Evolutionary conservation across 2,329 filamentous ascomycete species (phyloP), one percentile per base, ranked within the genome.

Genomic region (Achaetomium macrosporum): DNA sequence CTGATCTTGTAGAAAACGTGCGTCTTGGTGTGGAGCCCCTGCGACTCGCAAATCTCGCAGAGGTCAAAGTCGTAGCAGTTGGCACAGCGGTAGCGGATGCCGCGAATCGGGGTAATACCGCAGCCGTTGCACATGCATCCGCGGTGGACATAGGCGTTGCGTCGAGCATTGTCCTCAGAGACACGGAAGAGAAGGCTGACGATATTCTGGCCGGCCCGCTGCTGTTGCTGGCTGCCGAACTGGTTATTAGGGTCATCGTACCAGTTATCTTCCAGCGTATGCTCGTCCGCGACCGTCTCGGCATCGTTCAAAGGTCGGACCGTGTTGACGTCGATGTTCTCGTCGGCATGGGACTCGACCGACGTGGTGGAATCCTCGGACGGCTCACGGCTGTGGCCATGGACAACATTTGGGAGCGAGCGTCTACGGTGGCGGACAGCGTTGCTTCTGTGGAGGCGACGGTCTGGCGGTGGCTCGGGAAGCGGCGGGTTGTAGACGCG

Each of bases 1-100:
- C 85, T 85, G 65, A 99, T 88, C 69, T 97, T 97, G 77, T 95
- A 95, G 71, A 99, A 97, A 42, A 97, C 82, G 69, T 99, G 93
- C 1, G 90, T 96, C 68, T 92, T 95, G 64, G 81, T 83, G 66
- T 96, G 92, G 2, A 85, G 71, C 19, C 82, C 81, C 61, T 84
- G 82, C 5, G 88, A 82, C 71, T 99, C 92, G 71, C 93, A 99
- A 8, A 85, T 85, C 66, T 96, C 90, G 73, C 93, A 99, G 2
- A 99, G 81, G 66, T 99, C 93, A 66, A 90, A 97, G 69, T 99
- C 92, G 59, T 88, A 83, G 67, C 93, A 99, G 71, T 99, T 97
- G 62, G 90, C 85, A 70, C 93, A 99, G 55, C 91, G 87, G 73
- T 95, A 99, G 53, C 93, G 83, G 56, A 96, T 87, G 15, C 93